A percentile compares a stretch with the other conserved stretches of the same genome.
Conservation (phyloP, 1,284 basidiomycete genomes). For the Cronartium quercuum region DNA sequence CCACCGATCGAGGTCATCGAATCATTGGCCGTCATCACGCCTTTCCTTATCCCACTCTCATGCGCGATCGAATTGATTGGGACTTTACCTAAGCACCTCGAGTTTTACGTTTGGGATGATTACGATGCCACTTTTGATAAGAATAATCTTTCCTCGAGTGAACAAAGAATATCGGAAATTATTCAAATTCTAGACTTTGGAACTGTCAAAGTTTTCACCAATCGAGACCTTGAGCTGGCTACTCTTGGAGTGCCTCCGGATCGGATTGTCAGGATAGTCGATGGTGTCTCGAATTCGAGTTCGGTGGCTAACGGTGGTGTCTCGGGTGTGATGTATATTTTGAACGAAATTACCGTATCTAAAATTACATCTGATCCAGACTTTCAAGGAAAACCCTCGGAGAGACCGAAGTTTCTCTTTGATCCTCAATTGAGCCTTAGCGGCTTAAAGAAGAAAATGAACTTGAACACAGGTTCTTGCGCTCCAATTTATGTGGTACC, state of each 20-base stretch:
- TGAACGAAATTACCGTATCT: neutral
- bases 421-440: neutral
- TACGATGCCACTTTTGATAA: neutral
- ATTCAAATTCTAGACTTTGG: slow-evolving; percentile 8
- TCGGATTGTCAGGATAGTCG: slow-evolving; percentile 2
- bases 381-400: neutral
- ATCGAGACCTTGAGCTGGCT: neutral
- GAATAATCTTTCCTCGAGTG: neutral
- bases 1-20: neutral
- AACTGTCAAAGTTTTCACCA: slow-evolving; percentile 10
- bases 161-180: neutral
- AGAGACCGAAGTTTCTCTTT: slow-evolving; percentile 4
- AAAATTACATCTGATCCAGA: neutral
- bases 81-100: neutral
- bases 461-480: neutral
- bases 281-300: neutral
- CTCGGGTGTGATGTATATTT: neutral
- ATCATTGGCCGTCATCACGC: slow-evolving; percentile 11
- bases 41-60: slow-evolving; percentile 8
- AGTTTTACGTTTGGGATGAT: slow-evolving; percentile 15
- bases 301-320: neutral
- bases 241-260: neutral
- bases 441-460: neutral
- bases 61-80: neutral
- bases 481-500: slow-evolving; percentile 2